These are phyloP conservation scores for Tillandsia fasciculata DNA, from an alignment of 176 grass and related monocot genomes.

Conservation along the genomic window DNA sequence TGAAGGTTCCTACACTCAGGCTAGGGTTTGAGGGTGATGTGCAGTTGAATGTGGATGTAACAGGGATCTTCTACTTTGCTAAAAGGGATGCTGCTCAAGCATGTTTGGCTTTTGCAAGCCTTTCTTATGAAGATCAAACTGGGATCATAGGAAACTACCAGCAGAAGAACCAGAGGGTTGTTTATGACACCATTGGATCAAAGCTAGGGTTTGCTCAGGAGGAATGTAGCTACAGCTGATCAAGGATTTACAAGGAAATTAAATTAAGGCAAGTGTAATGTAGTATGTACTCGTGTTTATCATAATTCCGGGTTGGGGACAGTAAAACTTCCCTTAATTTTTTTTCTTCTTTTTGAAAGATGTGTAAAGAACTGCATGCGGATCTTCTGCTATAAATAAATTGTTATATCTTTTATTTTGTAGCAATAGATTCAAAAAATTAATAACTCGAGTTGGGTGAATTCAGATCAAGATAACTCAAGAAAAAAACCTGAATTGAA, in stretches of 20 bases:
- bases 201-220: slow-evolving; percentile 73
- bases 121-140: slow-evolving; percentile 64
- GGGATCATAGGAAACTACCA: slow-evolving; percentile 92
- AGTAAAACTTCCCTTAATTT: no score
- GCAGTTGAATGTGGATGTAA: slow-evolving; percentile 40
- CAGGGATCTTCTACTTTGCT: slow-evolving; percentile 77
- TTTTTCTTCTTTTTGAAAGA: no score
- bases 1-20: slow-evolving; percentile 56
- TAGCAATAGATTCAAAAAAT: no score
- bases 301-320: no score
- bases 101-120: slow-evolving; percentile 66
- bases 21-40: slow-evolving; percentile 53
- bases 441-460: no score
- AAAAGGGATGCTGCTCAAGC: slow-evolving; percentile 80
- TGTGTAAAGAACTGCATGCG: no score
- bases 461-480: no score
- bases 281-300: no score
- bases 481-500: no score
- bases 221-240: slow-evolving; percentile 42
- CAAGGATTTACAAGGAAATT: neutral
- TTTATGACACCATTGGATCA: slow-evolving; percentile 64
- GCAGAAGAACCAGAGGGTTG: slow-evolving; percentile 89
- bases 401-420: no score
- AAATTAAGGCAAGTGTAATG: no score
- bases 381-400: no score